Evolutionary conservation across 371 early-diverging fungal genomes (phyloP).

Genomic region (Mucor velutinosus): DNA sequence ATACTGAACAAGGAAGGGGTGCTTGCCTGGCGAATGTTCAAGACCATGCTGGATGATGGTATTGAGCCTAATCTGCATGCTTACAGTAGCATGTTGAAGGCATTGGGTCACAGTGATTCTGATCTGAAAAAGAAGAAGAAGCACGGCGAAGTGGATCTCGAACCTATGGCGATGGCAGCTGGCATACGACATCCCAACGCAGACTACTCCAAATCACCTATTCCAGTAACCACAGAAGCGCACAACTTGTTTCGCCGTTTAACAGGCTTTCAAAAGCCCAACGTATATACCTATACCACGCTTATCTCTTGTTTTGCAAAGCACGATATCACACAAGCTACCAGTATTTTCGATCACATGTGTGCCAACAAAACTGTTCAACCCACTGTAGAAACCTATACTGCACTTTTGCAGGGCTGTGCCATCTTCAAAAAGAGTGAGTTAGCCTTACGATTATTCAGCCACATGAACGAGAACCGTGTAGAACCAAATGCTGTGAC

Average conservation of each 20-base stretch:
- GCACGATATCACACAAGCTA: conserved; percentile 32
- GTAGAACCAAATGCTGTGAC: conserved; percentile 37
- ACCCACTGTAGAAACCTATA: conserved; percentile 42
- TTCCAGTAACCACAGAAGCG: conserved; percentile 30
- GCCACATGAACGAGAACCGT: conserved; percentile 39
- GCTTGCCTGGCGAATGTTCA: conserved; percentile 45
- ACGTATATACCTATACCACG: conserved; percentile 51
- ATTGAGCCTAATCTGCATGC: conserved; percentile 40
- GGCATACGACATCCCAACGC: conserved; percentile 19
- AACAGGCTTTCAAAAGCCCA: conserved; percentile 44
- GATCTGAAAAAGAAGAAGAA: conserved; percentile 14
- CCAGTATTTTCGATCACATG: conserved; percentile 46
- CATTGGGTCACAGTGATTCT: conserved; percentile 10
- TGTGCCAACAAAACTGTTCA: conserved; percentile 30
- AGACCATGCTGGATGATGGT: conserved; percentile 24
- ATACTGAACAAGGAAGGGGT: conserved; percentile 39
- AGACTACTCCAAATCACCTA: conserved; percentile 11
- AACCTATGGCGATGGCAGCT: conserved; percentile 11
- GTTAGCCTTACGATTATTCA: conserved; percentile 33
- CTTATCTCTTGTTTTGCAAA: conserved; percentile 53
- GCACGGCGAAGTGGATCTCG: conserved; percentile 7
- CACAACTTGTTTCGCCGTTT: conserved; percentile 36
- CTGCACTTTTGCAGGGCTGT: conserved; percentile 47
- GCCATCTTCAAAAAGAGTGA: conserved; percentile 43
- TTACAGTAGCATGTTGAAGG: conserved; percentile 36